Evolutionary conservation across 108 stramenopile genomes (phyloP), one percentile per base, ranked within the genome.

Genomic region (Parmales sp.): DNA sequence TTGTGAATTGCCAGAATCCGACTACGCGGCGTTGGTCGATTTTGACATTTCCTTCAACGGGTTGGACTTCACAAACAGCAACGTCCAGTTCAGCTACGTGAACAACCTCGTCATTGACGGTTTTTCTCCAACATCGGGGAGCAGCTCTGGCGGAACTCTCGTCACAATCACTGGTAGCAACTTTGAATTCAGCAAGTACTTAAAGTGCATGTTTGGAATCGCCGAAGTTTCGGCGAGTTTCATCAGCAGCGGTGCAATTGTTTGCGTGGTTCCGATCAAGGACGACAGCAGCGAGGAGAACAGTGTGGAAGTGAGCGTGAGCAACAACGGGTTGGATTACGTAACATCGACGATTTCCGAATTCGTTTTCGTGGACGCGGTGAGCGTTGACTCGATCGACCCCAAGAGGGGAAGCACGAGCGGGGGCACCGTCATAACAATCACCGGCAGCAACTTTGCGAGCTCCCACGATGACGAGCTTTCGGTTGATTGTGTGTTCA

Each of bases 21-120:
- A n/a, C 7, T 2, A 16, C 38, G 31, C 69, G 36, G 49, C 37
- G 1, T 6, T 11, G 1, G 74, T 77, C 38, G 28, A 31, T 39
- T 45, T 77, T 20, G 39, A 50, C 18, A 49, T 77, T 19, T 28
- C n/a, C 26, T 11, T 71, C 16, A 66, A 77, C 38, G 74, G 50
- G 11, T 36, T 71, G 11, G 71, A 72, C 34, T 50, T 63, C 20
- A 28, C 38, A 13, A 7, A n/a, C 31, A 22, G 5, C 45, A 19
- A 22, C 2, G 29, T 23, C 1, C 11, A 8, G 6, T 76, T 76
- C 49, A 45, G 18, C 1, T 69, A 76, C 45, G 16, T 39, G 2
- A 45, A 69, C 34, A 26, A 37, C 13, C 28, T 73, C 22, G 18
- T 19, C 34, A 66, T 74, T 13, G 29, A 19, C n/a, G 39, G 51